These are phyloP conservation scores for Nicotiana sylvestris DNA, from an alignment of 257 asterid genomes.

Conservation along the genomic window DNA sequence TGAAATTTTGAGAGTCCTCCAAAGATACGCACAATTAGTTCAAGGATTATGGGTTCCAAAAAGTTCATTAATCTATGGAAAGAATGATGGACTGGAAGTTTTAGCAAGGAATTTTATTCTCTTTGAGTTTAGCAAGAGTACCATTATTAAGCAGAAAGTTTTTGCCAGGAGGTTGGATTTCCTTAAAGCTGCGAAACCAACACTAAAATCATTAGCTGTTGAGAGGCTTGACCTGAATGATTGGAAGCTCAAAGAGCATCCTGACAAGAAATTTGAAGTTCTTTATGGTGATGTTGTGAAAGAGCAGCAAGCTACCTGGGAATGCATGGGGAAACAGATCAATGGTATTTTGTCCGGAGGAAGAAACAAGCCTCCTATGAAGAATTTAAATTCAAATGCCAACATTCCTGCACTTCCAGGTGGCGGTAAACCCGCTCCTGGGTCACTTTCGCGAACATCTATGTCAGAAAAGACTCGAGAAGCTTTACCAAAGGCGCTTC, in stretches of 20 bases:
- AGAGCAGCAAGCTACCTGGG: conserved; percentile 59
- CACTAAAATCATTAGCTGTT: conserved; percentile 49
- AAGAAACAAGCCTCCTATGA: conserved; percentile 28
- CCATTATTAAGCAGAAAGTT: conserved; percentile 26
- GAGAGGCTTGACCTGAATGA: conserved; percentile 46
- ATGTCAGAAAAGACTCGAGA: conserved; percentile 67
- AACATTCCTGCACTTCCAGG: not conserved
- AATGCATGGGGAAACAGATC: conserved; percentile 34
- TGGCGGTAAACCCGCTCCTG: conserved; percentile 12
- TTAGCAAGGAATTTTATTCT: conserved; percentile 62
- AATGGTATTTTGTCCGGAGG: conserved; percentile 16
- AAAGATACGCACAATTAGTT: conserved; percentile 60
- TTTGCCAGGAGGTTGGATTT: conserved; percentile 22
- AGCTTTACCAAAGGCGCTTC: conserved; percentile 54
- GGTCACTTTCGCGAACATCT: conserved; percentile 28
- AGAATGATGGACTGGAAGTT: conserved; percentile 29
- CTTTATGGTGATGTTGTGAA: conserved; percentile 43
- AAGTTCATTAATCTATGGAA: conserved; percentile 43
- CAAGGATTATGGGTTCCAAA: conserved; percentile 91
- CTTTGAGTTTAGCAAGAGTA: conserved; percentile 52
- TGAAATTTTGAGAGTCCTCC: conserved; percentile 55
- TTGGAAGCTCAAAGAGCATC: conserved; percentile 76
- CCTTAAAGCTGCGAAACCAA: conserved; percentile 35
- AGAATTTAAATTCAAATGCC: conserved; percentile 13
- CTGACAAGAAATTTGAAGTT: conserved; percentile 54